A percentile compares a stretch with the other conserved stretches of the same genome.
Evolutionary conservation across 768 basidiomycete genomes (phyloP).

Genomic region (Galerina sulciceps): DNA sequence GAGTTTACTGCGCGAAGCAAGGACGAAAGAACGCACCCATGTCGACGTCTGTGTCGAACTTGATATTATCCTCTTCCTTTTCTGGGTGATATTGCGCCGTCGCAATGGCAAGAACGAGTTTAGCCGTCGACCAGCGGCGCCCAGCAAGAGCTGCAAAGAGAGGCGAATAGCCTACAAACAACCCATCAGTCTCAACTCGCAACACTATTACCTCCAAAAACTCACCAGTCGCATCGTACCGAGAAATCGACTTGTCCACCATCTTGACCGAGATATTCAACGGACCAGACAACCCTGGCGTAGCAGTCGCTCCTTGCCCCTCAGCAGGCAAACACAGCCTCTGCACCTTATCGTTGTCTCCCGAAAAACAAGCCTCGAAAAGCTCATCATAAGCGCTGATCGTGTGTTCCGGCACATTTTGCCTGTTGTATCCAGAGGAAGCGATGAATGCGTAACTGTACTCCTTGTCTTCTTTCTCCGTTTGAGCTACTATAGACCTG

Average conservation of each 20-base stretch:
- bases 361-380: constrained; percentile 57
- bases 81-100: constrained; percentile 54
- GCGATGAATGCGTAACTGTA: not conserved
- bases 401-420: constrained; percentile 36
- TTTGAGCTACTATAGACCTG: too few species aligned
- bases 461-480: not conserved
- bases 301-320: constrained; percentile 19
- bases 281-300: constrained; percentile 26
- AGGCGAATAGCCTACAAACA: constrained; percentile 47
- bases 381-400: constrained; percentile 52
- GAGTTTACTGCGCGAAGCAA: not conserved
- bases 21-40: constrained; percentile 30
- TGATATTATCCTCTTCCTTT: constrained; percentile 34
- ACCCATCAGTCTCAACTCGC: not conserved
- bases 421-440: constrained; percentile 22
- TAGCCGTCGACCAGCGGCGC: constrained; percentile 60
- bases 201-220: not conserved
- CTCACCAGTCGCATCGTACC: constrained; percentile 25
- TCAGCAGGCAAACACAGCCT: constrained; percentile 55
- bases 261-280: constrained; percentile 50
- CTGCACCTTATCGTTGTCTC: constrained; percentile 54
- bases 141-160: constrained; percentile 52
- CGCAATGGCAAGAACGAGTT: constrained; percentile 61
- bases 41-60: constrained; percentile 38
- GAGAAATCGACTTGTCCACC: constrained; percentile 15